These are phyloP conservation scores for Guadua angustifolia DNA, from an alignment of 176 grass and related monocot species.

Conservation along the genomic window DNA sequence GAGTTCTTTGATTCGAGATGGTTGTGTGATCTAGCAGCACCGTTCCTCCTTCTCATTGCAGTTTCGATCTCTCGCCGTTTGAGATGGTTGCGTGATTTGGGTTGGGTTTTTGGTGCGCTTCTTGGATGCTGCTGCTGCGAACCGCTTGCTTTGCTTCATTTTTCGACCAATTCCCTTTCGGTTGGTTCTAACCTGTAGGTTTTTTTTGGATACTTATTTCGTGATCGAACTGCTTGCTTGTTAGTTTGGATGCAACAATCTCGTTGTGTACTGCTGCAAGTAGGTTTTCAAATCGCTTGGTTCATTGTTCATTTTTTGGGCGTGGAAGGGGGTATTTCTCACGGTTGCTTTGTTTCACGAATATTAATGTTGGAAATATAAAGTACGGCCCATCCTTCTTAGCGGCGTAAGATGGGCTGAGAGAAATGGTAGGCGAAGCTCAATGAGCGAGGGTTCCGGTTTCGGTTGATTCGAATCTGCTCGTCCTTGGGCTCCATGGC, in stretches of 20 bases:
- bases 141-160: too few relatives aligned
- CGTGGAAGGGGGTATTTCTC: neutral
- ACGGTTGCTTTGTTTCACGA: too few relatives aligned
- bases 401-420: too few relatives aligned
- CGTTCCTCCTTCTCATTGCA: neutral
- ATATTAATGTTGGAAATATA: too few relatives aligned
- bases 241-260: neutral
- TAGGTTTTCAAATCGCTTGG: neutral
- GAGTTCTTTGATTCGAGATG: neutral
- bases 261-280: conserved; percentile 2
- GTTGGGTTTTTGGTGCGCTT: neutral
- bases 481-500: neutral
- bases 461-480: conserved; percentile 10
- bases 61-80: neutral
- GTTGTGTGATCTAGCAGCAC: neutral
- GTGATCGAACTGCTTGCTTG: conserved; percentile 18
- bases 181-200: neutral
- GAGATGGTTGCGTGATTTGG: neutral
- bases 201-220: conserved; percentile 15
- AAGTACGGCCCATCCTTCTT: too few relatives aligned
- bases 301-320: neutral
- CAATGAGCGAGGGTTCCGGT: too few relatives aligned
- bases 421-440: too few relatives aligned
- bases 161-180: too few relatives aligned
- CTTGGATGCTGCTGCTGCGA: neutral